Base-by-base conservation (phyloP, 177 flowering plant genomes). In the Telopea speciosissima region DNA sequence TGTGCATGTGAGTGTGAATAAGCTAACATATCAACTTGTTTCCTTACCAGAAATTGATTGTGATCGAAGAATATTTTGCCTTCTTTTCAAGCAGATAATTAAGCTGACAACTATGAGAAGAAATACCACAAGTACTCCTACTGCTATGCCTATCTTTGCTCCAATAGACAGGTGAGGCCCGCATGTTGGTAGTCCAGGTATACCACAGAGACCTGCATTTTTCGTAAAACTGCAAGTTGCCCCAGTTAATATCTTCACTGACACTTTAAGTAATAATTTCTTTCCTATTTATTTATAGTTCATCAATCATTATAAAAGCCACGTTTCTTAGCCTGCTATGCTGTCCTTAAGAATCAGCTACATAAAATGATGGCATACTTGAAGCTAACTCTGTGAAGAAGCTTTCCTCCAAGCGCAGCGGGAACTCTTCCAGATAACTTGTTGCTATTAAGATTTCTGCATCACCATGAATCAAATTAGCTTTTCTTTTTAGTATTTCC, bases 121-220 rank as follows among this genome's bases (percentile, higher is more conserved):
- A 62, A 87, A 64, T n/a, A 79, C 77, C 9, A 90, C 52, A 70
- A 74, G 59, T 0, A 77, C 79, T 28, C 87, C 98, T 2, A 89
- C 72, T 14, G 73, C 92, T 65, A 93, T 81, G 73, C 95, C 97
- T 72, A 90, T 74, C 79, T 86, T 93, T 63, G 88, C 87, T 71
- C 89, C 85, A 24, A 79, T 70, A 23, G 99, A 83, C 52, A 96
- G 92, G 68, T 90, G 96, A 49, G 88, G 85, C 42, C 97, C 99
- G 59, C 99, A 96, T 44, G 89, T 19, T 7, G 77, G 93, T 63
- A 96, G 79, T 69, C 99, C 99, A 33, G 97, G 98, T 70, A 96
- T 91, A n/a, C 99, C 99, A 74, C 99, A 96, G 45, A 93, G 90
- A 63, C 99, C 98, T 72, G 83, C 82, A 83, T 96, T 96, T 68